phyloP scores from a whole-genome alignment of 306 rosid species.

The Glycine soja region DNA sequence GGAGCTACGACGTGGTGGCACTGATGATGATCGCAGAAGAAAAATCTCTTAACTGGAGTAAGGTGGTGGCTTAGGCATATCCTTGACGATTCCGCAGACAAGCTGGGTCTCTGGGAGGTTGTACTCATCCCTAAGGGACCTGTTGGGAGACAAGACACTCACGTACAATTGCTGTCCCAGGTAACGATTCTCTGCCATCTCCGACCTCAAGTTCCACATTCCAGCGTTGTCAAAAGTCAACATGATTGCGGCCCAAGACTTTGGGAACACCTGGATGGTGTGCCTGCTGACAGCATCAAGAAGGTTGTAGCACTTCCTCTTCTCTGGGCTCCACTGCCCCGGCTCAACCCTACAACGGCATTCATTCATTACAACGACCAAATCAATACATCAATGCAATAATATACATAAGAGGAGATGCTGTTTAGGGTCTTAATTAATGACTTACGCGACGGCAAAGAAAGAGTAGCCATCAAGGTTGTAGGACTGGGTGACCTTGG shows the following conservation, averaged over 20 bases:
- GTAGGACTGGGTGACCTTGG: slow-evolving; percentile 69
- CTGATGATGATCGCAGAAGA: too few species aligned
- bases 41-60: neutral
- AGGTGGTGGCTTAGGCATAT: slow-evolving; percentile 58
- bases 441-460: slow-evolving; percentile 60
- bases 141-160: slow-evolving; percentile 51
- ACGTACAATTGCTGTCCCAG: slow-evolving; percentile 74
- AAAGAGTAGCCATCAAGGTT: slow-evolving; percentile 73
- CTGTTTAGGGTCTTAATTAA: too few species aligned
- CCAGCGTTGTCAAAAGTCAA: slow-evolving; percentile 75
- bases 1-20: neutral
- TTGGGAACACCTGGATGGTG: slow-evolving; percentile 81
- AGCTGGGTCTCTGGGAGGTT: slow-evolving; percentile 57
- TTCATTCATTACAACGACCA: too few species aligned
- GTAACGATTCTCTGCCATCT: slow-evolving; percentile 63
- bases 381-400: too few species aligned
- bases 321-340: slow-evolving; percentile 76
- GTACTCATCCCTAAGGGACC: slow-evolving; percentile 70
- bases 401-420: too few species aligned
- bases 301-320: slow-evolving; percentile 69
- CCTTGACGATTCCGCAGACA: slow-evolving; percentile 64
- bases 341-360: slow-evolving; percentile 50
- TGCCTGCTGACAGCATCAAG: slow-evolving; percentile 84
- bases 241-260: slow-evolving; percentile 72
- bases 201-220: slow-evolving; percentile 80